These are phyloP conservation scores for Cubamyces sp. DNA, from an alignment of 768 basidiomycete genomes.

Conservation along the genomic window DNA sequence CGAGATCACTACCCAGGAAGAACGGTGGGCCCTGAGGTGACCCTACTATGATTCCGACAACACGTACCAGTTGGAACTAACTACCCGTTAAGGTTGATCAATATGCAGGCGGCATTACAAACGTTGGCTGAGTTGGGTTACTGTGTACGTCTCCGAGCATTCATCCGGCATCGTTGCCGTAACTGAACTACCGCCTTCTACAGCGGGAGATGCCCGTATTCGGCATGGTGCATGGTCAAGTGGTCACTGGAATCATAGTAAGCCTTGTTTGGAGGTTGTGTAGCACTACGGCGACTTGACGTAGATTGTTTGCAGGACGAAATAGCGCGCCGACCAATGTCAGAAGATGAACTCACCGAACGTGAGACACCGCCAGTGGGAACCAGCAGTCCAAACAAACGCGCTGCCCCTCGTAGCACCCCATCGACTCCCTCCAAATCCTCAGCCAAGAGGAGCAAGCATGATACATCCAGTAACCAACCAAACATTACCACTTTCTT, in stretches of 20 bases:
- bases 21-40: conserved; percentile 78
- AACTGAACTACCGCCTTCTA: conserved; percentile 13
- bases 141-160: conserved; percentile 47
- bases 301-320: conserved; percentile 51
- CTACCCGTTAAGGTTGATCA: conserved; percentile 56
- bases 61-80: too few relatives aligned
- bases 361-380: conserved; percentile 8
- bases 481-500: conserved; percentile 30
- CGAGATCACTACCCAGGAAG: conserved; percentile 57
- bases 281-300: background rate
- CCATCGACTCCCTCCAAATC: conserved; percentile 32
- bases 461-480: conserved; percentile 27
- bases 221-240: conserved; percentile 64
- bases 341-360: background rate
- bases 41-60: too few relatives aligned
- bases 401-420: conserved; percentile 10
- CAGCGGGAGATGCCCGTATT: conserved; percentile 88
- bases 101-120: conserved; percentile 69
- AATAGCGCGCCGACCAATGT: conserved; percentile 35
- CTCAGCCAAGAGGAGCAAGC: conserved; percentile 35
- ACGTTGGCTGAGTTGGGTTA: conserved; percentile 51
- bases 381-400: conserved; percentile 21
- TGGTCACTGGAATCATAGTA: conserved; percentile 79
- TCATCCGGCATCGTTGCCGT: background rate
- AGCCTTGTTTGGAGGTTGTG: conserved; percentile 18